Evolutionary conservation across 2,329 filamentous ascomycete species (phyloP), one percentile per base, ranked within the genome.

Genomic region (Penicillium sp.): DNA sequence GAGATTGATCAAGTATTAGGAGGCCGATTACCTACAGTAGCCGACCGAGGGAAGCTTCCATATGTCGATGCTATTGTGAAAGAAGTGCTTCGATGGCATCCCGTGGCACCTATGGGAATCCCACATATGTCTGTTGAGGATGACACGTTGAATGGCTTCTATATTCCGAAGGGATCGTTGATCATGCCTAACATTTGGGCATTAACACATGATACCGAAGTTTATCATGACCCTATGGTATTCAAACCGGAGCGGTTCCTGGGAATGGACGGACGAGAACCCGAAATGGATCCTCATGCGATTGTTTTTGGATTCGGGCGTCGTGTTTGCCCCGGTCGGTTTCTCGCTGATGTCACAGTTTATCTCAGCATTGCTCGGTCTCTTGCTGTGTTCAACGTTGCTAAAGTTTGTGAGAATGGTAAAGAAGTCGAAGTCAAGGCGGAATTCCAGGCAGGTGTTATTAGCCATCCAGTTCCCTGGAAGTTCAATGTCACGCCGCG

Each of bases 231-330:
- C 1, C 76, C 80, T 0, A 73, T 73, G 61, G 38, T 22, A 0
- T 84, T 83, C 72, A 73, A 76, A 0, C 82, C 82, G 0, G 79
- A 81, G 26, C 75, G 82, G 0, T 82, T 79, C 64, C 65, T 83
- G 0, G 65, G 64, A 0, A 65, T 68, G 0, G 45, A 49, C 13
- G 45, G 9, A 42, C 8, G 5, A 19, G 66, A 68, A 0, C 70
- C 76, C 0, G 79, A 82, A 57, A 74, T 73, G 3, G 76, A 80
- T 59, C 79, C 79, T 5, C 66, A 70, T 0, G 69, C 63, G 0
- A 22, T 65, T 15, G 57, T 61, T 0, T 73, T 80, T 47, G 79
- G 80, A 0, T 81, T 75, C 51, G 79, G 80, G 3, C 73, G 79
- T 1, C 76, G 79, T 4, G 72, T 80, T n/a, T 83, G 80, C 56